A percentile compares a stretch with the other conserved stretches of the same genome.
phyloP scores from a whole-genome alignment of 345 rosid genomes.

The Brassica incana region DNA sequence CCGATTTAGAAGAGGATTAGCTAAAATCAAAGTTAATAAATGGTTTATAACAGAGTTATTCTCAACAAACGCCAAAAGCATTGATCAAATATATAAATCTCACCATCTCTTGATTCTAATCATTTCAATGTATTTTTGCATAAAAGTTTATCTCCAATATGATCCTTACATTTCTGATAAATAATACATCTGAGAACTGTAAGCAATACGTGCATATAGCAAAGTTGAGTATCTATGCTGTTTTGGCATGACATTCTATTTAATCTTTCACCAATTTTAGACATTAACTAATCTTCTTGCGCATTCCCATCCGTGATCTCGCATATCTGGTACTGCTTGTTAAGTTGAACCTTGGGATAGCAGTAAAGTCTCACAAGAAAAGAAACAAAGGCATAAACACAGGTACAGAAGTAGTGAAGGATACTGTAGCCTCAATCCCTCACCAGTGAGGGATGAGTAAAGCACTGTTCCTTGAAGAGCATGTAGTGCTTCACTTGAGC shows the following conservation, averaged over 20 bases:
- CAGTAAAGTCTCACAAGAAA: constrained; percentile 14
- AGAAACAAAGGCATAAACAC: constrained; percentile 2
- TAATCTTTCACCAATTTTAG: constrained; percentile 4
- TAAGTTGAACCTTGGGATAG: constrained; percentile 37
- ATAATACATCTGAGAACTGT: constrained; percentile 2
- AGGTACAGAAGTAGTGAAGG: constrained; percentile 44
- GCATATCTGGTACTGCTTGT: constrained; percentile 60
- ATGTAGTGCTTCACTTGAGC: constrained; percentile 73
- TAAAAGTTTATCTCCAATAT: constrained; percentile 7
- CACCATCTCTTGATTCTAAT: not conserved
- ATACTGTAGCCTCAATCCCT: constrained; percentile 86
- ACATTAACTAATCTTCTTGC: constrained; percentile 43
- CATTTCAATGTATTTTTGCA: not conserved
- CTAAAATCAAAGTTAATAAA: too few species aligned
- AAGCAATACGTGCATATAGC: constrained; percentile 26
- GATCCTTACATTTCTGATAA: constrained; percentile 8
- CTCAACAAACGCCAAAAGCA: too few species aligned
- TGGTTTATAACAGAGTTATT: too few species aligned
- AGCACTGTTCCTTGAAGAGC: constrained; percentile 75
- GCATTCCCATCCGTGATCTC: constrained; percentile 83
- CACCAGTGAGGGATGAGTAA: constrained; percentile 67
- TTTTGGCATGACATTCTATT: constrained; percentile 21
- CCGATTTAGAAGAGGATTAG: too few species aligned
- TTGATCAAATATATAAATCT: too few species aligned
- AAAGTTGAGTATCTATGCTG: constrained; percentile 13